phyloP scores from a whole-genome alignment of 257 asterid genomes.

The Solanum medicagineum region DNA sequence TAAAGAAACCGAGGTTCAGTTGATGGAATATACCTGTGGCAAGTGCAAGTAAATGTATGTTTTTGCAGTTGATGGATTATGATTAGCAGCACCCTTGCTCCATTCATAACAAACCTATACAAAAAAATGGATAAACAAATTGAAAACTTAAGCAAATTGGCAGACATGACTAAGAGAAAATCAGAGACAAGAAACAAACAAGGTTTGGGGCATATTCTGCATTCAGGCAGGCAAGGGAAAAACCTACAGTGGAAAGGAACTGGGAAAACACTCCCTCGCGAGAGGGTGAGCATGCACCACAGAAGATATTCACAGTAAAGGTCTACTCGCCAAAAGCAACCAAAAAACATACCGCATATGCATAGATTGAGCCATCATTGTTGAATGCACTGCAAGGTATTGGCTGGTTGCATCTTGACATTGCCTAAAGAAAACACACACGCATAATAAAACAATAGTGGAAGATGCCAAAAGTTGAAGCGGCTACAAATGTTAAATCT shows the following conservation, averaged over 20 bases:
- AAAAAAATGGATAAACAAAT: not conserved
- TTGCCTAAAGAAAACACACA: slow-evolving; percentile 42
- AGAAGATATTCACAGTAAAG: not conserved
- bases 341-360: slow-evolving; percentile 54
- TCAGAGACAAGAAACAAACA: not conserved
- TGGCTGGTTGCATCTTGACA: slow-evolving; percentile 77
- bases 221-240: not conserved
- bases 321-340: not conserved
- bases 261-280: not conserved
- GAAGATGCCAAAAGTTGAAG: not conserved
- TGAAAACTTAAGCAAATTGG: not conserved
- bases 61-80: too few relatives aligned
- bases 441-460: not conserved
- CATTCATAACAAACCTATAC: too few relatives aligned
- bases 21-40: slow-evolving; percentile 11
- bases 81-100: too few relatives aligned
- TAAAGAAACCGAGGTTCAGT: not conserved
- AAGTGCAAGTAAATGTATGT: too few relatives aligned
- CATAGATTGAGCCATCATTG: slow-evolving; percentile 81
- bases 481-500: not conserved
- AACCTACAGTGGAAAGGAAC: not conserved
- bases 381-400: slow-evolving; percentile 78
- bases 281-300: not conserved
- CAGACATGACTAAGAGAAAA: not conserved
- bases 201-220: too few relatives aligned